These are phyloP conservation scores for Neocallimastix lanati DNA, from an alignment of 192 early-diverging fungal species.

Conservation along the genomic window DNA sequence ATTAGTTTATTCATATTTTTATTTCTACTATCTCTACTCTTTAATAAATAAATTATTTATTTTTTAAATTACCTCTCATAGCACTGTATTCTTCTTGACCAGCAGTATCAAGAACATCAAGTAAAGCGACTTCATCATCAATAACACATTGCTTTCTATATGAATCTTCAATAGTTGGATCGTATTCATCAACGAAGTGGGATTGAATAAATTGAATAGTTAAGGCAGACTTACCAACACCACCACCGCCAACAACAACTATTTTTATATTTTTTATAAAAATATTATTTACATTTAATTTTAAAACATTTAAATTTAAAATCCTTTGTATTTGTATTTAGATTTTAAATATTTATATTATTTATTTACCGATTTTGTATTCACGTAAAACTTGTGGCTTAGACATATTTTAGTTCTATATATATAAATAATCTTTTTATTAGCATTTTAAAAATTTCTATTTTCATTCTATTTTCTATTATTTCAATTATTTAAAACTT, in stretches of 20 bases:
- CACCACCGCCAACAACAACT: neutral
- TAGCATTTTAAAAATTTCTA: too few relatives aligned
- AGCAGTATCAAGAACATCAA: constrained; percentile 84
- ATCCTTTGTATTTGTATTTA: too few relatives aligned
- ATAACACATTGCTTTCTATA: constrained; percentile 77
- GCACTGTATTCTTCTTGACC: constrained; percentile 67
- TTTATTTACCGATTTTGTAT: neutral
- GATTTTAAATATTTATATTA: too few relatives aligned
- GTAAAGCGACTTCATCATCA: constrained; percentile 57
- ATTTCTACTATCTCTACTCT: too few relatives aligned
- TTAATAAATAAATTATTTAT: too few relatives aligned
- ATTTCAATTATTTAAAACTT: too few relatives aligned
- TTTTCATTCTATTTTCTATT: too few relatives aligned
- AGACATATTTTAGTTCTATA: neutral
- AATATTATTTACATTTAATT: neutral
- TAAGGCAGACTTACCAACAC: constrained; percentile 68
- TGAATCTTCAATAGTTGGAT: constrained; percentile 41
- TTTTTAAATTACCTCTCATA: constrained; percentile 15
- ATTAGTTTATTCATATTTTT: too few relatives aligned
- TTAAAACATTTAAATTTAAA: too few relatives aligned
- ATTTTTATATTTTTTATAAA: neutral
- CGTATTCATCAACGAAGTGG: constrained; percentile 49
- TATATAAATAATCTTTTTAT: too few relatives aligned
- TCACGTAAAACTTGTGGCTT: neutral
- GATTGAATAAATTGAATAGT: constrained; percentile 88